phyloP scores from a whole-genome alignment of 495 filamentous ascomycete genomes.

The Podospora pseudopauciseta region DNA sequence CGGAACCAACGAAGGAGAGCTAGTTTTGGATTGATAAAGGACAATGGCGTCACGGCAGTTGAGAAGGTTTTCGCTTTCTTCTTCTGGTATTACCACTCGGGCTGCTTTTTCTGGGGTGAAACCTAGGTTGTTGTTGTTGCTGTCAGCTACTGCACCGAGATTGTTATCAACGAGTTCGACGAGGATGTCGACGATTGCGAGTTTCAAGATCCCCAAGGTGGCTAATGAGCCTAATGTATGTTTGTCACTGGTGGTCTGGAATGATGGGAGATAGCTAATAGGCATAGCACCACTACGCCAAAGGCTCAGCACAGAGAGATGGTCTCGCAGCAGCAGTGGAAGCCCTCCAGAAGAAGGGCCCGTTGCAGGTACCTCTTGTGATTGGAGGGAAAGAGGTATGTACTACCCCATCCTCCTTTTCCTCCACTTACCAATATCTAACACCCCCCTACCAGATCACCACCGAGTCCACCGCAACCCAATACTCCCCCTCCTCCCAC shows the following conservation, averaged over 20 bases:
- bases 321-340: slow-evolving; percentile 68
- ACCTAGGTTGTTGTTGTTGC: slow-evolving; percentile 16
- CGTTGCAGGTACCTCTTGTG: slow-evolving; percentile 71
- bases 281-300: slow-evolving; percentile 76
- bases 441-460: slow-evolving; percentile 39
- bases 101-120: slow-evolving; percentile 18
- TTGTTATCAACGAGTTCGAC: neutral
- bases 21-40: neutral
- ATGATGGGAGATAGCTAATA: slow-evolving; percentile 22
- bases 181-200: slow-evolving; percentile 51
- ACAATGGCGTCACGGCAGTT: slow-evolving; percentile 26
- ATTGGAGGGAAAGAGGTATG: slow-evolving; percentile 73
- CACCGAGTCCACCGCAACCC: slow-evolving; percentile 50
- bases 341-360: slow-evolving; percentile 52
- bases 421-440: neutral
- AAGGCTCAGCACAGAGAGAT: slow-evolving; percentile 72
- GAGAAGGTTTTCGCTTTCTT: slow-evolving; percentile 20
- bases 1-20: slow-evolving; percentile 2
- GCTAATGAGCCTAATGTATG: slow-evolving; percentile 92
- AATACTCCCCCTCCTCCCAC: slow-evolving; percentile 75
- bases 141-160: neutral
- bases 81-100: slow-evolving; percentile 17
- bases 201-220: slow-evolving; percentile 83
- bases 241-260: slow-evolving; percentile 13
- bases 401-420: neutral